Evolutionary conservation across 1,284 basidiomycete species (phyloP), one percentile per base, ranked within the genome.

Genomic region (Thelephora terrestris): DNA sequence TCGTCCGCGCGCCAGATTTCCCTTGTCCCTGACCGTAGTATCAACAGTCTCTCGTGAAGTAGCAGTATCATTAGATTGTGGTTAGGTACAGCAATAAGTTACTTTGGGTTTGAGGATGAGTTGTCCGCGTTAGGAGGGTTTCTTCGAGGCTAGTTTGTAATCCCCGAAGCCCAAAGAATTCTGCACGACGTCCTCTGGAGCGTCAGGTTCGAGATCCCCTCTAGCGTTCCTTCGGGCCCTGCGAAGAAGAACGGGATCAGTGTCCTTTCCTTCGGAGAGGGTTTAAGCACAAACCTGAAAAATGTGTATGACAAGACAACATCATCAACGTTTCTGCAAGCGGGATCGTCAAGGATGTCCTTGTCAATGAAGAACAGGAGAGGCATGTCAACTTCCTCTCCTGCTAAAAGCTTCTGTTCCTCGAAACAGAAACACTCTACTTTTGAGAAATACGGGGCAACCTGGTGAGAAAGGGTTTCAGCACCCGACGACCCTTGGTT

Each of bases 361-460:
- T 89, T 85, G 71, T 99, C 96, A 56, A 99, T 95, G 71, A 99
- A 99, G 74, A 99, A 99, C 54, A 99, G 79, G 24, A 99, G 76
- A 16, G 96, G 96, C 76, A 99, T 88, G 67, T 99, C 96, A 17
- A 99, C 91, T 66, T 98, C 94, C 68, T 99, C 96, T 20, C 88
- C 86, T 0, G 95, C 94, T 20, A 97, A 71, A 17, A 99, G 78
- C 59, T 86, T 90, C 67, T 99, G 96, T 64, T 99, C 96, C 65
- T 99, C 96, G 58, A 99, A 99, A 68, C 96, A 99, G 73, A 99
- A 99, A 59, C 96, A 99, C 66, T 99, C 96, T 7, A 99, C 93
- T 71, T 99, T 99, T 50, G 94, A 91, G 63, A 99, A 99, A 66
- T 98, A 99, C 0, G 95, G 93, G 5, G 96, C 96, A 57, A 98